Conservation (phyloP, 2,329 filamentous ascomycete genomes). For the Colletotrichum incanum region DNA sequence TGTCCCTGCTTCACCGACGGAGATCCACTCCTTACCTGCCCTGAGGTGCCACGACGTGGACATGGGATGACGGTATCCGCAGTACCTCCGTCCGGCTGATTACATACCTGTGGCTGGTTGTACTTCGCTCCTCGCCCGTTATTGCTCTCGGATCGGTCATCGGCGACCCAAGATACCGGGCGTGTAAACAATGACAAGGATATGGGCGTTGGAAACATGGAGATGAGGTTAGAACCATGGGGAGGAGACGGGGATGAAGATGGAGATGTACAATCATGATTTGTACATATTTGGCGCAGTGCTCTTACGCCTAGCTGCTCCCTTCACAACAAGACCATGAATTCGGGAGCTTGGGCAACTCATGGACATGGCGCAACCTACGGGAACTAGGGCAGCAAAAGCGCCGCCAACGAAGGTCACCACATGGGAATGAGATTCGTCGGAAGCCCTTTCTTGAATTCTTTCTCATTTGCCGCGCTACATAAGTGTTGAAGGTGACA, state of each 20-base stretch:
- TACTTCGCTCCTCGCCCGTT: neutral
- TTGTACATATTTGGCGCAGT: neutral
- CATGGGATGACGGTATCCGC: constrained; percentile 3
- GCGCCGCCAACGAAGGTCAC: neutral
- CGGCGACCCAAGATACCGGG: constrained; percentile 16
- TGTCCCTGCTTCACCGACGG: constrained; percentile 1
- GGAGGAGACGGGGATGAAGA: neutral
- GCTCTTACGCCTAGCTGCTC: neutral
- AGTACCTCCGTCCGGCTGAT: neutral
- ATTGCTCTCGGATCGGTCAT: neutral
- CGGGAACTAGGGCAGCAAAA: neutral
- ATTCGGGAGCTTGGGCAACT: neutral
- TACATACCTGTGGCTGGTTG: neutral
- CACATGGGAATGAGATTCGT: neutral
- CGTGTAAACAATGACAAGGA: neutral
- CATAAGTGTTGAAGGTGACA: constrained; percentile 10
- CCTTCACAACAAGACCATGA: neutral
- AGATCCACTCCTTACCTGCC: neutral
- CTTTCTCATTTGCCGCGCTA: neutral
- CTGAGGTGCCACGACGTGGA: neutral
- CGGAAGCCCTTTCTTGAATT: neutral
- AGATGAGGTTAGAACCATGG: neutral
- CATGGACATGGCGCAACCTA: constrained; percentile 1
- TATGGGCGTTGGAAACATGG: neutral
- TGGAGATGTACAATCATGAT: neutral